Base-by-base conservation (phyloP, 306 rosid species). In the Acacia crassicarpa region DNA sequence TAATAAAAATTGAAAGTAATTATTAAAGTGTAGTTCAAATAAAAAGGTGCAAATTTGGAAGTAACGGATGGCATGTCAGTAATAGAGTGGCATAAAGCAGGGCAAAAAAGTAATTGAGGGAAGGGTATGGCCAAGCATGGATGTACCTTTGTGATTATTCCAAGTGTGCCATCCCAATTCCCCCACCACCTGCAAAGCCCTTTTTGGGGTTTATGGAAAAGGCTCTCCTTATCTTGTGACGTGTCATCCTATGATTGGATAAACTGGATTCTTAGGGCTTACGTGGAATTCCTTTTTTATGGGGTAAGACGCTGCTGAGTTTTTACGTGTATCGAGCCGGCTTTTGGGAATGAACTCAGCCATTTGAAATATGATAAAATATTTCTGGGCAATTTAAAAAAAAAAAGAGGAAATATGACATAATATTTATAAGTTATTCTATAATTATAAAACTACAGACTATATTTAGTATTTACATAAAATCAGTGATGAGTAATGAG, bases 181-280 rank as follows among this genome's bases (percentile, higher is more conserved):
- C 48, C 22, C 38, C 40, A 30, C 48, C 15, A 19, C 10, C 83
- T 83, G 84, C 87, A 80, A 82, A 46, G 7, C 38, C 8, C 2
- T 72, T 22, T 48, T 51, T 43, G 35, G 54, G 84, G 78, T 40
- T 83, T 75, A 62, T 68, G 85, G 81, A 46, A 82, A 83, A 44
- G 76, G 5, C 6, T 54, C 25, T 85, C 73, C 94, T 95, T 93
- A 95, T 95, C 99, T 79, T 81, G 41, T 87, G 97, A 95, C 19
- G 82, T 38, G 98, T 88, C 89, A 1, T 0, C 0, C 1, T 2
- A 0, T 45, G 33, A 92, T 91, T 92, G 93, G 94, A 1, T 0
- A 0, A 0, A 0, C 8, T 10, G 83, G 97, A 95, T 95, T 92
- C 89, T 27, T 84, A 77, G 85, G 87, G 92, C 89, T 78, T 66